phyloP scores from a whole-genome alignment of 352 stramenopile genomes.

The Halophytophthora polymorphica region DNA sequence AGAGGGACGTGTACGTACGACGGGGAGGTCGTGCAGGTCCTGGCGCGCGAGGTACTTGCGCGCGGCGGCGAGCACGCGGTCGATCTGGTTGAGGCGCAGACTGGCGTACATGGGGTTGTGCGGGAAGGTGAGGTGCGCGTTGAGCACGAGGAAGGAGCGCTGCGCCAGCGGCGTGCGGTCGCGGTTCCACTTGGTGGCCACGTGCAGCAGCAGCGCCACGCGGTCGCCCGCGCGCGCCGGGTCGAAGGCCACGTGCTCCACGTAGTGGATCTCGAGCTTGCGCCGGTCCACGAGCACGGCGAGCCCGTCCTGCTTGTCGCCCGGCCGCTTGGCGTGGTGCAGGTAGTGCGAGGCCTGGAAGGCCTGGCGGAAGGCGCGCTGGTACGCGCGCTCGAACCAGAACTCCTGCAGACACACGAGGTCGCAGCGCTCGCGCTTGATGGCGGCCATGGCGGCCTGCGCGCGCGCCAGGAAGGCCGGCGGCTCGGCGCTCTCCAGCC shows the following conservation, averaged over 20 bases:
- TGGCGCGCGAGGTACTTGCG: slow-evolving; percentile 64
- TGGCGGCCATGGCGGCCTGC: slow-evolving; percentile 62
- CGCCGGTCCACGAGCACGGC: slow-evolving; percentile 73
- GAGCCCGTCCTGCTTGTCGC: slow-evolving; percentile 80
- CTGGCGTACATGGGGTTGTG: slow-evolving; percentile 78
- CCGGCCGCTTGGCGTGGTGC: slow-evolving; percentile 70
- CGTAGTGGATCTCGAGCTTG: slow-evolving; percentile 78
- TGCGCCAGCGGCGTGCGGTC: slow-evolving; percentile 39
- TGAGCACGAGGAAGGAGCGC: slow-evolving; percentile 78
- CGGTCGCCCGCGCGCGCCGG: slow-evolving; percentile 72
- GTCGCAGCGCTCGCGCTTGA: slow-evolving; percentile 73
- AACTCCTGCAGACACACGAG: slow-evolving; percentile 85
- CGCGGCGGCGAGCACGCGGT: slow-evolving; percentile 67
- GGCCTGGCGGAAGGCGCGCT: slow-evolving; percentile 54
- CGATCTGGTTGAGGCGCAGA: slow-evolving; percentile 77
- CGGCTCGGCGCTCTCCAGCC: slow-evolving; percentile 62
- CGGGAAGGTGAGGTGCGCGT: slow-evolving; percentile 85
- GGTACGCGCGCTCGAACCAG: slow-evolving; percentile 82
- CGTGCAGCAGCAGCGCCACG: slow-evolving; percentile 79
- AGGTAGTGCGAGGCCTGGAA: slow-evolving; percentile 68
- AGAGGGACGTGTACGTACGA: slow-evolving; percentile 25
- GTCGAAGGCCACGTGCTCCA: slow-evolving; percentile 69
- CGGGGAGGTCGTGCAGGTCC: slow-evolving; percentile 61
- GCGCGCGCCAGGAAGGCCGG: slow-evolving; percentile 63
- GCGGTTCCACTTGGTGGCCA: slow-evolving; percentile 80